These are phyloP conservation scores for Oryza australiensis DNA, from an alignment of 176 grass and related monocot species.

Conservation along the genomic window DNA sequence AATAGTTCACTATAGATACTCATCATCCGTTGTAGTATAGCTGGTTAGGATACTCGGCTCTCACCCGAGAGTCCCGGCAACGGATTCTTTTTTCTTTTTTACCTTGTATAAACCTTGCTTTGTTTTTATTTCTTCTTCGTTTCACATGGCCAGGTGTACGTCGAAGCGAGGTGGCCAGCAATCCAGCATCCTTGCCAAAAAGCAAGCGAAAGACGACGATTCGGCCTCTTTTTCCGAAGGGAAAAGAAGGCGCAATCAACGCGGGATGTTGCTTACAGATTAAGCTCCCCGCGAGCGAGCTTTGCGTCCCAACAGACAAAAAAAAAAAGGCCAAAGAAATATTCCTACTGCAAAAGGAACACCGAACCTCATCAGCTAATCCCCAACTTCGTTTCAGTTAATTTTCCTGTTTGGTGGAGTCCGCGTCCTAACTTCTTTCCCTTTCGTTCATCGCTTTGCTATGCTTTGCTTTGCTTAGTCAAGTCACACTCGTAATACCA, in stretches of 20 bases:
- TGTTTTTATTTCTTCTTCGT: no score
- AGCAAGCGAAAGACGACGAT: background rate
- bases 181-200: background rate
- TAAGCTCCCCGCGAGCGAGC: background rate
- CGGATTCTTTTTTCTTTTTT: slow-evolving; percentile 41
- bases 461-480: background rate
- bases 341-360: background rate
- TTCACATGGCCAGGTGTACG: background rate
- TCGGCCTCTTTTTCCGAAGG: background rate
- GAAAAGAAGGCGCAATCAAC: background rate
- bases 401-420: background rate
- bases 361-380: no score
- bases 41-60: slow-evolving; percentile 98
- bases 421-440: background rate
- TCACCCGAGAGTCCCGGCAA: slow-evolving; percentile 95
- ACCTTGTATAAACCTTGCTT: no score
- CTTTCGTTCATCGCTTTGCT: background rate
- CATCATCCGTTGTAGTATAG: slow-evolving; percentile 81
- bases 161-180: background rate
- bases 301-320: slow-evolving; percentile 12
- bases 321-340: background rate
- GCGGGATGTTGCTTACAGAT: slow-evolving; percentile 10
- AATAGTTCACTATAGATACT: accelerated
- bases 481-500: background rate
- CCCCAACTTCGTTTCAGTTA: background rate